Conservation (phyloP, 2,329 filamentous ascomycete species). For the Microsporum audouinii region DNA sequence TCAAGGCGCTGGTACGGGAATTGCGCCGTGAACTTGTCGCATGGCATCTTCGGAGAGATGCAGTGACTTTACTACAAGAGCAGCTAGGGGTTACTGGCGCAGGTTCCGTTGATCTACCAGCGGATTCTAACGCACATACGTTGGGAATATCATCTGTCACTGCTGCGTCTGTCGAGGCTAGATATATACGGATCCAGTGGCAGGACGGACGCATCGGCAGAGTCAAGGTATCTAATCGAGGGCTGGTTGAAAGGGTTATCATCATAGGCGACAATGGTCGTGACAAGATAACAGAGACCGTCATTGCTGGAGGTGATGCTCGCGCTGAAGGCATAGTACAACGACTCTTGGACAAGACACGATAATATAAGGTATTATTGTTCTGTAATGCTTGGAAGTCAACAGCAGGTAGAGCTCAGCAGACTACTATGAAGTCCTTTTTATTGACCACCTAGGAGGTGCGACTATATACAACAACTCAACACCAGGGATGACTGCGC, state of each 20-base stretch:
- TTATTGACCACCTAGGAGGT: neutral
- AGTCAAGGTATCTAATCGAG: constrained; percentile 32
- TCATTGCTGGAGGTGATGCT: constrained; percentile 26
- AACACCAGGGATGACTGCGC: neutral
- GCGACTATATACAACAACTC: neutral
- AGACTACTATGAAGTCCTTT: neutral
- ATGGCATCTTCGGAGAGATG: constrained; percentile 33
- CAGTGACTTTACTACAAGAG: constrained; percentile 26
- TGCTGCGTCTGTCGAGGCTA: constrained; percentile 29
- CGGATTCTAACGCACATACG: constrained; percentile 11
- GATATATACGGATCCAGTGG: constrained; percentile 36
- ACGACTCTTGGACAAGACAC: constrained; percentile 17
- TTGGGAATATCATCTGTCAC: constrained; percentile 28
- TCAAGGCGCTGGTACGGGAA: constrained; percentile 27
- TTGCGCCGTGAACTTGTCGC: constrained; percentile 32
- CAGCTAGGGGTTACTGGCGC: constrained; percentile 20
- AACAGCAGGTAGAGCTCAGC: no score
- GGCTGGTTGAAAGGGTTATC: constrained; percentile 32
- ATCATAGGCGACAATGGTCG: constrained; percentile 32
- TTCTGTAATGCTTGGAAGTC: no score
- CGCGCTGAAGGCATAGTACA: constrained; percentile 27
- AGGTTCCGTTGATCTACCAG: neutral
- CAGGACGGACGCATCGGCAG: constrained; percentile 34
- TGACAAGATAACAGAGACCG: constrained; percentile 27
- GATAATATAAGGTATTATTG: neutral